These are phyloP conservation scores for Hamamelis virginiana DNA, from an alignment of 164 flowering plant species.

Conservation along the genomic window DNA sequence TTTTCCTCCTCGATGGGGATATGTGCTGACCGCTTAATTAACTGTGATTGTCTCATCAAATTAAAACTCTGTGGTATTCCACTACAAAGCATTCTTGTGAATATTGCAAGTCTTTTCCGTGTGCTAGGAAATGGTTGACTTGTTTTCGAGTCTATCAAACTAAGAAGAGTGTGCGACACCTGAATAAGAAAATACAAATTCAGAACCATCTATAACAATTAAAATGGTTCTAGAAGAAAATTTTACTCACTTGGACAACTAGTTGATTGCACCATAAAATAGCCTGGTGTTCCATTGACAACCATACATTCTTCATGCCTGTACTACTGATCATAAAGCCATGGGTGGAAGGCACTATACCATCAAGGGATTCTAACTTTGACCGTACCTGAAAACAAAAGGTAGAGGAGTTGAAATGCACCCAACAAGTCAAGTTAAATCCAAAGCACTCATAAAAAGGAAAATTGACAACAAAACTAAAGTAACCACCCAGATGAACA, in stretches of 20 bases:
- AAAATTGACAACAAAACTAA: not conserved
- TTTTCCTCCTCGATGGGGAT: conserved; percentile 26
- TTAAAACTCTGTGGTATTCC: conserved; percentile 65
- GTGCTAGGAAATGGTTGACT: conserved; percentile 64
- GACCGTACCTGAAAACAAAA: conserved; percentile 65
- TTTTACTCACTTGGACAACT: conserved; percentile 76
- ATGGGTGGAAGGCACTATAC: conserved; percentile 86
- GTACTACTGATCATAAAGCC: conserved; percentile 86
- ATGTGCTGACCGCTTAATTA: conserved; percentile 25
- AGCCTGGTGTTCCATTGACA: conserved; percentile 98
- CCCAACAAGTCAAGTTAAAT: not conserved
- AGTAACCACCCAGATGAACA: not conserved
- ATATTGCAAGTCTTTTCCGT: conserved; percentile 60
- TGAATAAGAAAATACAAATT: conserved; percentile 30
- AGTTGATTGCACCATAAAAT: conserved; percentile 99
- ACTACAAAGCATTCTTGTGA: conserved; percentile 83
- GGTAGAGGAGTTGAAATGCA: conserved; percentile 1
- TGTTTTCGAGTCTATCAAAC: conserved; percentile 72
- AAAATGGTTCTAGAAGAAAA: conserved; percentile 9
- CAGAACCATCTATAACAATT: conserved; percentile 11
- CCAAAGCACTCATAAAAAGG: too few species aligned
- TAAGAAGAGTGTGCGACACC: conserved; percentile 95
- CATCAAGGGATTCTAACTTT: conserved; percentile 82
- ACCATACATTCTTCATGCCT: conserved; percentile 92
- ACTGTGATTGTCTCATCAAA: conserved; percentile 44